Evolutionary conservation across 805 yeast genomes (phyloP), one percentile per base, ranked within the genome.

Genomic region (Hanseniaspora jakobsenii): DNA sequence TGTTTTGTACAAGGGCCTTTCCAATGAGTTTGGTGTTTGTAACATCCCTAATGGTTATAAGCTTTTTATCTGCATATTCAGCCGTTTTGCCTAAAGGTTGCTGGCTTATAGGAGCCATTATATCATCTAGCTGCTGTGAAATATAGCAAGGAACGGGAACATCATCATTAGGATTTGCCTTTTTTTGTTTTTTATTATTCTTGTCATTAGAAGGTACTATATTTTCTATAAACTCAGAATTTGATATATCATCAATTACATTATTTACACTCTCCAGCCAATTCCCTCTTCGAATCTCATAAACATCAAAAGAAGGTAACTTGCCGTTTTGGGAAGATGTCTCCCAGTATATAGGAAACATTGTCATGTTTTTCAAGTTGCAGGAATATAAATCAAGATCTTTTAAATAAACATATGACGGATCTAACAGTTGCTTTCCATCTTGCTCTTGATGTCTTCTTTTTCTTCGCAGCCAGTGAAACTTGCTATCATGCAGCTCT

Each of bases 291-390:
- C 45, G n/a, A 4, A 41, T 34, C 26, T 41, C 45, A 22, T 41
- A 34, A 10, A 41, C 45, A n/a, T 41, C 38, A 19, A 41, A 40
- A 5, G 22, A 19, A 10, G 26, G 17, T 6, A 18, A 13, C 6
- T 24, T 32, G 18, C 26, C 27, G 12, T 23, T 23, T 7, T 34
- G 23, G 6, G n/a, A n/a, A n/a, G n/a, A n/a, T n/a, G n/a, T n/a
- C n/a, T 38, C 45, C 45, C 45, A 41, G 16, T 41, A 41, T 2
- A 34, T 27, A 6, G 45, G 45, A 16, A 26, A 31, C 45, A 41
- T 41, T 8, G 22, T 17, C 45, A 41, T 41, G 10, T 27, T 27
- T 6, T 19, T 13, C 13, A 41, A 13, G 17, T 41, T 28, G 28
- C 45, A 41, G 14, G 7, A 14, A 21, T 26, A 41, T 17, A 41